These are phyloP conservation scores for Zygotorulaspora danielsina DNA, from an alignment of 805 yeast genomes.

Conservation along the genomic window DNA sequence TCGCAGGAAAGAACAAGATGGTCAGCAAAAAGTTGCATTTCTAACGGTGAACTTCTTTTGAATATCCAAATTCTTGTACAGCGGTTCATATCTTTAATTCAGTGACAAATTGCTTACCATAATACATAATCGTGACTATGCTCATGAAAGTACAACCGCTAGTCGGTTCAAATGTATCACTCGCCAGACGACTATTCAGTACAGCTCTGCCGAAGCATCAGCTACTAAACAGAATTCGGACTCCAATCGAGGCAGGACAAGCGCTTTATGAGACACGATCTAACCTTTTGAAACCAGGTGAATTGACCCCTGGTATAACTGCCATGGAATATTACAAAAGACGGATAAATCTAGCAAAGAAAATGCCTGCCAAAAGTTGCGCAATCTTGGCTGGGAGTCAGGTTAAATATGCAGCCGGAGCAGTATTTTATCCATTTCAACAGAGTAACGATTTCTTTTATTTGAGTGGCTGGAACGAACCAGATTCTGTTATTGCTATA, in stretches of 20 bases:
- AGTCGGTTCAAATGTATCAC: not conserved
- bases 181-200: conserved; percentile 4
- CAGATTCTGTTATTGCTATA: conserved; percentile 65
- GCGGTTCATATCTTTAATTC: too few species aligned
- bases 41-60: too few species aligned
- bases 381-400: conserved; percentile 72
- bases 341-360: conserved; percentile 52
- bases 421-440: conserved; percentile 87
- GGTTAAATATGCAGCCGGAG: conserved; percentile 77
- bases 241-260: conserved; percentile 62
- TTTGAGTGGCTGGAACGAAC: conserved; percentile 89
- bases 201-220: conserved; percentile 4
- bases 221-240: conserved; percentile 16
- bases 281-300: conserved; percentile 65
- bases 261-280: conserved; percentile 85
- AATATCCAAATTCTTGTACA: too few species aligned
- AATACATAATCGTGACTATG: too few species aligned
- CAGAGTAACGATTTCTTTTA: conserved; percentile 87
- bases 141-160: too few species aligned
- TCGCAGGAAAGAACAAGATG: not conserved
- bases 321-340: conserved; percentile 78
- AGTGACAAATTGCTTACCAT: too few species aligned
- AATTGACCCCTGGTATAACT: conserved; percentile 81
- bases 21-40: too few species aligned
- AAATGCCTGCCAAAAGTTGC: conserved; percentile 57